Evolutionary conservation across 1,139 yeast genomes (phyloP).

Genomic region (Nakaseomyces nivariensis): DNA sequence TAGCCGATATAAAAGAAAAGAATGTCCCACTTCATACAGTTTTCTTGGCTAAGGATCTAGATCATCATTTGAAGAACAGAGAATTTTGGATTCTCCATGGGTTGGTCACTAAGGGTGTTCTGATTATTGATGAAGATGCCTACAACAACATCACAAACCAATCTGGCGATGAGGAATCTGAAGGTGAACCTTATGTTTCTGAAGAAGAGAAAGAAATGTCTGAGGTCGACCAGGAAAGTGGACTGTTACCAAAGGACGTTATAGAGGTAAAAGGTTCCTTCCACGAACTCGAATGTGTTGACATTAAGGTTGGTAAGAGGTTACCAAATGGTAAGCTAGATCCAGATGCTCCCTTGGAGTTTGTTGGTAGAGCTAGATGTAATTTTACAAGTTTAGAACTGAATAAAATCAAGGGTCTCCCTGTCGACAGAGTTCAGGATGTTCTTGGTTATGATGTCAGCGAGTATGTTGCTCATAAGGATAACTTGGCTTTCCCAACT

Average conservation of each 20-base stretch:
- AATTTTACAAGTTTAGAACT: slow-evolving; percentile 75
- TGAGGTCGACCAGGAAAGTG: slow-evolving; percentile 37
- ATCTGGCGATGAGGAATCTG: background rate
- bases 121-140: slow-evolving; percentile 76
- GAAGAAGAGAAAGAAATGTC: background rate
- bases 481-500: slow-evolving; percentile 78
- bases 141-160: slow-evolving; percentile 24
- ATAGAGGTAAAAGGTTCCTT: slow-evolving; percentile 63
- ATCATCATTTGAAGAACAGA: slow-evolving; percentile 57
- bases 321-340: slow-evolving; percentile 31
- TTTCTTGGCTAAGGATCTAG: slow-evolving; percentile 57
- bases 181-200: background rate
- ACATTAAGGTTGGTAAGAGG: slow-evolving; percentile 45
- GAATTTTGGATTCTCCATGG: slow-evolving; percentile 91
- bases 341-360: slow-evolving; percentile 36
- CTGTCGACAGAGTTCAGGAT: slow-evolving; percentile 59
- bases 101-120: slow-evolving; percentile 62
- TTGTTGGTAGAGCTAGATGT: slow-evolving; percentile 78
- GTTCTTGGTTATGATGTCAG: slow-evolving; percentile 80
- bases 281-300: slow-evolving; percentile 83
- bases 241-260: slow-evolving; percentile 75
- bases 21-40: slow-evolving; percentile 78
- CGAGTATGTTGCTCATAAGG: slow-evolving; percentile 85
- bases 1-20: slow-evolving; percentile 18
- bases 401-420: slow-evolving; percentile 64